Conservation (phyloP, 2,329 filamentous ascomycete species). For the Cadophora luteo-olivacea region DNA sequence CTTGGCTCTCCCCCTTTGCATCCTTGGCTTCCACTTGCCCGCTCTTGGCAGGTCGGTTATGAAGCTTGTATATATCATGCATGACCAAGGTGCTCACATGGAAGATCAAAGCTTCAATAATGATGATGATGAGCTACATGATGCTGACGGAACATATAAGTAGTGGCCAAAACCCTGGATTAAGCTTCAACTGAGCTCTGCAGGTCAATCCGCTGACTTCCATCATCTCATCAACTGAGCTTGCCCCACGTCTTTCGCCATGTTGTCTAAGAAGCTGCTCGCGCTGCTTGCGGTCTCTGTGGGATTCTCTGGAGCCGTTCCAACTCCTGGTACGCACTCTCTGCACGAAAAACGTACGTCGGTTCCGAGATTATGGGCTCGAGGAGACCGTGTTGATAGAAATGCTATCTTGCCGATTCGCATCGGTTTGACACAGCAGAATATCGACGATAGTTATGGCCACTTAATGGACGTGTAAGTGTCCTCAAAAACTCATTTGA, state of each 20-base stretch:
- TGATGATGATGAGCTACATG: background rate
- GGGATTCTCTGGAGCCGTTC: constrained; percentile 18
- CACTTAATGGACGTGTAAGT: constrained; percentile 36
- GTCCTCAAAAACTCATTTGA: background rate
- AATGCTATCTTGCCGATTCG: constrained; percentile 34
- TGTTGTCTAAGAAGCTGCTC: background rate
- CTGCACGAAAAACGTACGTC: constrained; percentile 32
- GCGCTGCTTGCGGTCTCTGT: constrained; percentile 7
- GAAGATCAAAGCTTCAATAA: background rate
- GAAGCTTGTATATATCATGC: background rate
- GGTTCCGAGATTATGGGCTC: constrained; percentile 25
- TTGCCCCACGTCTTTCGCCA: background rate
- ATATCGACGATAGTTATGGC: constrained; percentile 31
- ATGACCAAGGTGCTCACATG: background rate
- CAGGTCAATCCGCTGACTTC: background rate
- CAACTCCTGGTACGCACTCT: background rate
- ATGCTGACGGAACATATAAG: background rate
- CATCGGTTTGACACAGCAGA: constrained; percentile 34
- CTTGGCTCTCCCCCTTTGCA: constrained; percentile 1
- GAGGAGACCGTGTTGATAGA: constrained; percentile 25
- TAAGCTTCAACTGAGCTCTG: background rate
- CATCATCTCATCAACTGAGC: background rate
- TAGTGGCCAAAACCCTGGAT: background rate
- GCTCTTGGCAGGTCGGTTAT: background rate
- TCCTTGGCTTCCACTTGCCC: constrained; percentile 3